Percentiles rank a stretch among this genome's conserved stretches.
phyloP scores from a whole-genome alignment of 2,329 filamentous ascomycete genomes.

The Neophaeococcomyces mojaviensis region DNA sequence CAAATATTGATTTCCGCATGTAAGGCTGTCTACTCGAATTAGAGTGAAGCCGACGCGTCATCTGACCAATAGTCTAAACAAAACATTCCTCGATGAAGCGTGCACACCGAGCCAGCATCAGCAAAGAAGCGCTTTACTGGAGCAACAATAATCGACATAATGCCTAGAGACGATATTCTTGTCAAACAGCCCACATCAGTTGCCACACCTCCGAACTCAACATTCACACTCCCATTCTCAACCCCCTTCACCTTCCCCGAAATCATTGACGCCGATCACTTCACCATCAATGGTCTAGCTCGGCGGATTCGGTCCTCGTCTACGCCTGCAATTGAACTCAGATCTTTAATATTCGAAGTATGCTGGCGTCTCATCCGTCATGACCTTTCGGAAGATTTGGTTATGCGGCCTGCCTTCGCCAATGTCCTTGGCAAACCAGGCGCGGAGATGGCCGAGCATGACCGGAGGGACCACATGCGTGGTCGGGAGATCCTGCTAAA shows the following conservation, averaged over 20 bases:
- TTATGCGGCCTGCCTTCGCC: conserved; percentile 21
- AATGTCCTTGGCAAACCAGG: conserved; percentile 13
- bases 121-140: too few relatives aligned
- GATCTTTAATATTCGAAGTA: too few relatives aligned
- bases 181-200: not conserved
- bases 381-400: conserved; percentile 20
- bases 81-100: too few relatives aligned
- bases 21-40: too few relatives aligned
- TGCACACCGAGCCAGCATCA: too few relatives aligned
- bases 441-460: conserved; percentile 16
- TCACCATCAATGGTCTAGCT: conserved; percentile 72
- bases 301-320: too few relatives aligned
- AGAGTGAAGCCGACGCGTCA: too few relatives aligned
- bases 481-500: conserved; percentile 11
- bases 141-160: too few relatives aligned
- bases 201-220: conserved; percentile 24
- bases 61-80: too few relatives aligned
- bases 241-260: conserved; percentile 13
- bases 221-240: not conserved
- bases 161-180: too few relatives aligned
- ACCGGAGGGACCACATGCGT: conserved; percentile 17
- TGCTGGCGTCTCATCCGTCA: conserved; percentile 20
- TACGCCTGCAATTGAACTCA: too few relatives aligned
- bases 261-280: conserved; percentile 20
- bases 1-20: too few relatives aligned